Conservation (phyloP, 371 early-diverging fungal species). For the Zopfochytrium polystomum region DNA sequence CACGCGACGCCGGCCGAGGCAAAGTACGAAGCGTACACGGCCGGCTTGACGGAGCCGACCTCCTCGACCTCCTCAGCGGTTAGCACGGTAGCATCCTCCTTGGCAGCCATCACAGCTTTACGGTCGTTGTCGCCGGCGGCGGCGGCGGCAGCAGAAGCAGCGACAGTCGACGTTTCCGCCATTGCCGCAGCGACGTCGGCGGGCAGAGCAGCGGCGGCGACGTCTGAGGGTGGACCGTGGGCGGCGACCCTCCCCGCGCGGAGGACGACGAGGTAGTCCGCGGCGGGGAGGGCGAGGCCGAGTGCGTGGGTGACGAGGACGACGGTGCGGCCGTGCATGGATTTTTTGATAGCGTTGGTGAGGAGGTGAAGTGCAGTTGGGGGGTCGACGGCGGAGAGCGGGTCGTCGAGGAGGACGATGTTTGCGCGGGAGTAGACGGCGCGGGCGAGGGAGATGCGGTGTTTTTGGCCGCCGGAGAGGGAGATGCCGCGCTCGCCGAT, state of each 20-base stretch:
- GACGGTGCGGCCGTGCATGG: conserved; percentile 70
- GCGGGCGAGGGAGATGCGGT: conserved; percentile 31
- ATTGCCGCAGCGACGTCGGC: conserved; percentile 28
- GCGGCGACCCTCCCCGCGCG: conserved; percentile 24
- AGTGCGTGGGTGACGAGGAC: conserved; percentile 86
- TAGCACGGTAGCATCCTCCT: conserved; percentile 2
- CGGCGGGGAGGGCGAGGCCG: conserved; percentile 38
- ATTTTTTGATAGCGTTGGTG: conserved; percentile 58
- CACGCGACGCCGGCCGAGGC: conserved; percentile 34
- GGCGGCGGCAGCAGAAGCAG: conserved; percentile 2
- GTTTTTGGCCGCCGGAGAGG: conserved; percentile 31
- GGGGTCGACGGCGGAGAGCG: conserved; percentile 70
- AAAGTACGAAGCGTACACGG: conserved; percentile 37
- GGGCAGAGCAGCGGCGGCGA: conserved; percentile 11
- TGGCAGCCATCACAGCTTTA: background rate
- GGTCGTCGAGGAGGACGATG: conserved; percentile 42
- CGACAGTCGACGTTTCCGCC: conserved; percentile 14
- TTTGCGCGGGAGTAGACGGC: conserved; percentile 23
- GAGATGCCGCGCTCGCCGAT: conserved; percentile 46
- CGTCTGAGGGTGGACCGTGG: conserved; percentile 19
- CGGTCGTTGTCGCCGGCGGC: background rate
- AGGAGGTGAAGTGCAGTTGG: conserved; percentile 83
- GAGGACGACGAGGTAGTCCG: conserved; percentile 34
- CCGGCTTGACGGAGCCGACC: conserved; percentile 28
- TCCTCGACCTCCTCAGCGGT: conserved; percentile 30